These are phyloP conservation scores for Brassica nigra DNA, from an alignment of 345 rosid species.

Conservation along the genomic window DNA sequence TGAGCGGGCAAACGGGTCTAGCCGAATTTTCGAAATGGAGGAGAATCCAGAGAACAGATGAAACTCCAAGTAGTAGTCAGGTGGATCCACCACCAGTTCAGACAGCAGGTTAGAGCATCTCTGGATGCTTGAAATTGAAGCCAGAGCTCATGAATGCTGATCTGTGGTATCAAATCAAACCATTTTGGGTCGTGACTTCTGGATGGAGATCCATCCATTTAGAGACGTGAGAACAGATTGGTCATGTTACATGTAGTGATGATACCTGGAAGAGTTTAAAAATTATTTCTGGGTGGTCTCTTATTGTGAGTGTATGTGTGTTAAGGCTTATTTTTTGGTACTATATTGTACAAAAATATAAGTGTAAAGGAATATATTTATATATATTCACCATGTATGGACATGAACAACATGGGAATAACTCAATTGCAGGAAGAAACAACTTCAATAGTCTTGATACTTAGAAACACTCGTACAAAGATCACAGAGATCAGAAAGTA, in stretches of 20 bases:
- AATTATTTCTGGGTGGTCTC: neutral
- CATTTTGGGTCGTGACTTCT: neutral
- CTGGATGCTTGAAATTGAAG: slow-evolving; percentile 25
- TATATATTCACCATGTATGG: slow-evolving; percentile 18
- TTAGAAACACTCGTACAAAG: neutral
- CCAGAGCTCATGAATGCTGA: neutral
- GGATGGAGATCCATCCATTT: slow-evolving; percentile 2
- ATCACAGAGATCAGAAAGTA: slow-evolving; percentile 10
- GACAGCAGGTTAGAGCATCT: slow-evolving; percentile 24
- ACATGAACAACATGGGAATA: slow-evolving; percentile 16
- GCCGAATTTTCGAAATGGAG: slow-evolving; percentile 49
- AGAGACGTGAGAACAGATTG: slow-evolving; percentile 26
- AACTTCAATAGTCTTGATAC: slow-evolving; percentile 6
- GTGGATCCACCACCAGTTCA: slow-evolving; percentile 32
- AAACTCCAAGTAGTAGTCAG: slow-evolving; percentile 28
- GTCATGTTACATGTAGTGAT: slow-evolving; percentile 19
- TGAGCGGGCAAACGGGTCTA: slow-evolving; percentile 56
- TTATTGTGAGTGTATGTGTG: slow-evolving; percentile 5
- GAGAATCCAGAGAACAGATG: slow-evolving; percentile 37
- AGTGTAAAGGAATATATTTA: neutral
- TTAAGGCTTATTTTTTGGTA: slow-evolving; percentile 7
- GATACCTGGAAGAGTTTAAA: neutral
- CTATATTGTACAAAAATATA: slow-evolving; percentile 1
- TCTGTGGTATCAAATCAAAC: neutral
- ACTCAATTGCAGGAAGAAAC: slow-evolving; percentile 4